Evolutionary conservation across 495 filamentous ascomycete species (phyloP), one percentile per base, ranked within the genome.

Genomic region (Achaetomiella virescens): DNA sequence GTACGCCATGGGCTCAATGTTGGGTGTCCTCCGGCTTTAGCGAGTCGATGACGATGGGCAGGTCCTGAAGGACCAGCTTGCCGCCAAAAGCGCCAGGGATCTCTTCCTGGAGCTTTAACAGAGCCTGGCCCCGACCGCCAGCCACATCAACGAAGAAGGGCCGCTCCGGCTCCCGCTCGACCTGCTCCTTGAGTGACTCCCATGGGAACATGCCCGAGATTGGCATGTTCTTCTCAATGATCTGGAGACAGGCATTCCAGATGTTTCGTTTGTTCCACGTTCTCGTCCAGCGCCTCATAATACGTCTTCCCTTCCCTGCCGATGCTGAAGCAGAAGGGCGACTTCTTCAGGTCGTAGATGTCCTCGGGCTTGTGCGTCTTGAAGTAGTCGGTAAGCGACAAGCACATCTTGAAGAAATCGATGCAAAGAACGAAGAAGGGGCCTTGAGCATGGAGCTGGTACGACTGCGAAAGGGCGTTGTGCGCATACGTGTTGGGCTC

Each of bases 121-220:
- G 33, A 15, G 61, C 65, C 49, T 68, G 66, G 17, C 66, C 66
- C 38, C 59, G 44, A 3, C 66, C 66, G 6, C 64, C 61, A 11
- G 53, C 66, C 10, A 69, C 38, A 35, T 69, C 66, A 5, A 67
- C 66, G 33, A 69, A 41, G 35, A 69, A 72, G 2, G 68, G 53
- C 17, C 70, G 54, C 11, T 69, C 59, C 2, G 61, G 64, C 37
- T 70, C 68, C 33, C 51, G 54, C 55, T 72, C 55, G 8, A 70
- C 68, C 27, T 69, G 52, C 27, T 48, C 61, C 53, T 66, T 64
- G 11, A 72, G 31, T 10, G 58, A 59, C 10, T 52, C 50, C 44
- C 67, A 71, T n/a, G 66, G 68, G 35, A 70, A 72, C 68, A 72
- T 72, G 43, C 66, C 70, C 8, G 61, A 55, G 7, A 64, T 64